phyloP scores from a whole-genome alignment of 768 basidiomycete species.

The Podaxis carcinomalis region DNA sequence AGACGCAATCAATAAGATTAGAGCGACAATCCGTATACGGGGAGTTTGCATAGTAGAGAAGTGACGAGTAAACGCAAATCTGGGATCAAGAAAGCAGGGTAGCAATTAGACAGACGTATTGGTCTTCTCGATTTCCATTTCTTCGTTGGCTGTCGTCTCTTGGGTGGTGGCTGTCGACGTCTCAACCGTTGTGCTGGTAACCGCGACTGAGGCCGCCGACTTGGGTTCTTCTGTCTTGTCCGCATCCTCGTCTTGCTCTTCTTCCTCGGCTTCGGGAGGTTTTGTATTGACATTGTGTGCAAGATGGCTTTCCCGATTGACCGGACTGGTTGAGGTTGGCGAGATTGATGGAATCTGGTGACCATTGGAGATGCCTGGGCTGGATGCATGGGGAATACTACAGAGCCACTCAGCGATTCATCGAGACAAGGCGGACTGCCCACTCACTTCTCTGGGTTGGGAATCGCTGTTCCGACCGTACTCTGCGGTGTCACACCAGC shows the following conservation, averaged over 20 bases:
- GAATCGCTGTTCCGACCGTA: constrained; percentile 92
- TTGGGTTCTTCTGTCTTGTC: not conserved
- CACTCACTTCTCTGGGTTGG: constrained; percentile 93
- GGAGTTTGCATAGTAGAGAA: constrained; percentile 3
- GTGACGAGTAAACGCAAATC: not conserved
- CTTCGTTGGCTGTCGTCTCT: not conserved
- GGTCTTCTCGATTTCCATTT: constrained; percentile 4
- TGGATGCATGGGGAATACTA: constrained; percentile 90
- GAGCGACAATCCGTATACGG: constrained; percentile 7
- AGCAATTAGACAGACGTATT: not conserved
- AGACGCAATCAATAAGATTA: constrained; percentile 6
- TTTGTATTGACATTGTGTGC: constrained; percentile 34
- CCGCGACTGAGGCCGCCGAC: not conserved
- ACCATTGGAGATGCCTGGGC: constrained; percentile 45
- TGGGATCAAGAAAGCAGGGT: not conserved
- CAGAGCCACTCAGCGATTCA: constrained; percentile 16
- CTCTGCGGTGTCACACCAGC: constrained; percentile 88
- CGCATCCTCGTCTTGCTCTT: constrained; percentile 3
- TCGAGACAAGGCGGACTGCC: constrained; percentile 1
- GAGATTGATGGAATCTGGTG: constrained; percentile 65
- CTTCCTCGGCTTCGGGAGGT: constrained; percentile 24
- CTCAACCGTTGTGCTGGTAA: not conserved
- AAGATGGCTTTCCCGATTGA: constrained; percentile 59
- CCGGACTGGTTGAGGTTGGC: constrained; percentile 64
- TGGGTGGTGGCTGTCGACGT: not conserved